phyloP scores from a whole-genome alignment of 2,329 filamentous ascomycete species.

The Coleophoma eucalyptorum region DNA sequence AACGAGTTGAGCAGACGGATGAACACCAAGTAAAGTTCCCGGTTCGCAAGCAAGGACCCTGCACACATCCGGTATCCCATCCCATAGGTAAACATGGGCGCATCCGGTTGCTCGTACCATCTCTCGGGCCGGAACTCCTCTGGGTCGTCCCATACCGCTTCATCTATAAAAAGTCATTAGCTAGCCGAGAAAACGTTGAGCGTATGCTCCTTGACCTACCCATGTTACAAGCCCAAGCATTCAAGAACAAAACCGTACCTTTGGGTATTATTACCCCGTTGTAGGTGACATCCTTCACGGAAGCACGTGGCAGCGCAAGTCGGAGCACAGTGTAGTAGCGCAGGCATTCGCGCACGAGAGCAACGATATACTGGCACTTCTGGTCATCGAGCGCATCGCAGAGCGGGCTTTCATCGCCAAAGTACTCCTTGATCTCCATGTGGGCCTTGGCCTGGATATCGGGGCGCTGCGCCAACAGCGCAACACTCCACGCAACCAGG shows the following conservation, averaged over 20 bases:
- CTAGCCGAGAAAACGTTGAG: too few relatives aligned
- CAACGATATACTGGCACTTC: slow-evolving; percentile 59
- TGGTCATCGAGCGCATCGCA: slow-evolving; percentile 60
- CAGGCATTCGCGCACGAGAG: slow-evolving; percentile 58
- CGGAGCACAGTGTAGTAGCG: slow-evolving; percentile 61
- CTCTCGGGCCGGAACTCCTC: slow-evolving; percentile 56
- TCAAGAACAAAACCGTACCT: slow-evolving; percentile 61
- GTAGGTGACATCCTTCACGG: slow-evolving; percentile 56
- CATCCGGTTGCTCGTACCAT: slow-evolving; percentile 58
- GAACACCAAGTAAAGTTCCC: slow-evolving; percentile 62
- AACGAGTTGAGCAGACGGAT: slow-evolving; percentile 60
- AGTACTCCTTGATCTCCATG: slow-evolving; percentile 50
- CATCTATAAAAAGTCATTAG: slow-evolving; percentile 29
- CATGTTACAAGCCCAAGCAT: slow-evolving; percentile 68
- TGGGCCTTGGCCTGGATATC: slow-evolving; percentile 61
- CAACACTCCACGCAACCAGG: slow-evolving; percentile 61
- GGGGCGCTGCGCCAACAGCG: slow-evolving; percentile 51
- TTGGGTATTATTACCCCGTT: slow-evolving; percentile 54
- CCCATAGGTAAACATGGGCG: slow-evolving; percentile 60
- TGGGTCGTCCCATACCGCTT: slow-evolving; percentile 53
- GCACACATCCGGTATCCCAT: slow-evolving; percentile 67
- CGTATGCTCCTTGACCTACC: slow-evolving; percentile 35
- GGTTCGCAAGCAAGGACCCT: slow-evolving; percentile 57
- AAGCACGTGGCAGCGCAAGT: slow-evolving; percentile 57
- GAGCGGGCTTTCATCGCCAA: slow-evolving; percentile 47